Evolutionary conservation across 805 yeast species (phyloP).

Genomic region (Cyberlindnera japonica): DNA sequence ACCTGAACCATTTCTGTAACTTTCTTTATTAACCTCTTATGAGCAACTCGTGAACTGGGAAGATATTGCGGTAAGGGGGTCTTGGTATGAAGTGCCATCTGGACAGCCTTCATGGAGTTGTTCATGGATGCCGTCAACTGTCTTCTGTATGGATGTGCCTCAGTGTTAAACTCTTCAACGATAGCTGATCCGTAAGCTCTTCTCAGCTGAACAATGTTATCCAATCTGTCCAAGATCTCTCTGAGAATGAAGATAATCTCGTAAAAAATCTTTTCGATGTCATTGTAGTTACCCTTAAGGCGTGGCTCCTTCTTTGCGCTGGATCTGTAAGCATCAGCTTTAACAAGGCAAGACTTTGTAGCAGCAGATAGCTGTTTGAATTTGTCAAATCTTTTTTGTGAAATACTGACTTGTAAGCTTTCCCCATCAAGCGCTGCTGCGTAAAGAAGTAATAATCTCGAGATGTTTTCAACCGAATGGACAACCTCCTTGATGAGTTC

Average conservation of each 20-base stretch:
- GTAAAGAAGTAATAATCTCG: constrained; percentile 35
- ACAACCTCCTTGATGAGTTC: constrained; percentile 41
- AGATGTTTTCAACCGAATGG: constrained; percentile 36
- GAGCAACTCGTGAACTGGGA: constrained; percentile 48
- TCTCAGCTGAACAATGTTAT: constrained; percentile 41
- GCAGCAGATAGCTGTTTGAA: constrained; percentile 33
- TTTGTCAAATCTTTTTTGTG: constrained; percentile 30
- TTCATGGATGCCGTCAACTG: constrained; percentile 41
- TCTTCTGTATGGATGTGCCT: constrained; percentile 41
- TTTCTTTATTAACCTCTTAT: constrained; percentile 40
- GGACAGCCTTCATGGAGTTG: constrained; percentile 38
- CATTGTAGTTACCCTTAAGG: constrained; percentile 42
- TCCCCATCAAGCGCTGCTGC: constrained; percentile 39
- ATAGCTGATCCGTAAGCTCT: constrained; percentile 43
- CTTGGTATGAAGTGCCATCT: constrained; percentile 41
- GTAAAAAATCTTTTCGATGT: constrained; percentile 35
- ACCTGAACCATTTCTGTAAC: constrained; percentile 36
- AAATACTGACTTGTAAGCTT: constrained; percentile 22
- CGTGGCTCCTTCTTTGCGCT: constrained; percentile 45
- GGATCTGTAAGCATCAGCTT: constrained; percentile 39
- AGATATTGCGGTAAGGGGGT: constrained; percentile 47
- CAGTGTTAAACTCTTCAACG: constrained; percentile 39
- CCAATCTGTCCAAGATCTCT: constrained; percentile 45
- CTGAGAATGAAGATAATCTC: constrained; percentile 44
- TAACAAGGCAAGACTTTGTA: constrained; percentile 35